Base-by-base conservation (phyloP, 1,139 yeast genomes). In the Taphrina confusa region DNA sequence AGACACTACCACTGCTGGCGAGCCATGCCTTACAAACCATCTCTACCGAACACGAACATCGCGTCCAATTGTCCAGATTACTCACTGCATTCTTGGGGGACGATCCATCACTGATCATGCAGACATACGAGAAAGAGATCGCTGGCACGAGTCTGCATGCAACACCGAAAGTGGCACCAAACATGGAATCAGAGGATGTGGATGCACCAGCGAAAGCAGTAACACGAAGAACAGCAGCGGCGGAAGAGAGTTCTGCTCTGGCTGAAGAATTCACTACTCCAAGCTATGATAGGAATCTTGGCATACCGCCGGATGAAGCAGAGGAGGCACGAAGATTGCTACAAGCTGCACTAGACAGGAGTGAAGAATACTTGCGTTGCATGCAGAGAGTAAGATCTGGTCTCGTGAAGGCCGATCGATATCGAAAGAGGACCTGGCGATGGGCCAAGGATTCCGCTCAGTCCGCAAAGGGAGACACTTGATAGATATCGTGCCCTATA, bases 261-360 rank as follows among this genome's bases (percentile, higher is more conserved):
- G 50, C 58, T 8, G 34, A 44, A 11, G 51, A 44, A 16, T 54
- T 54, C 44, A 12, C 20, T 22, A 42, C 51, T 9, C 58, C 58
- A 9, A 23, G 28, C 1, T 49, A 47, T 25, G 51, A 46, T 27
- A 51, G 60, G 3, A 44, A 60, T 23, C 50, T 60, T 37, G 62
- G 60, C 51, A 40, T 60, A 25, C 39, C 59, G 4, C 37, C 44
- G n/a, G 52, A 45, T 16, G 61, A 50, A 18, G 57, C 57, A 3
- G 57, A 46, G 16, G 62, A 60, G 34, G 55, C 60, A 31, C 47
- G 62, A 12, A 47, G 56, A 31, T 18, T 60, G 16, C 39, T 60
- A 6, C 62, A 60, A 27, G 59, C 62, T 25, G 62, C 62, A 4
- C 39, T 60, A 11, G 62, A 60, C 33, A 42, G 62, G 40, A 60